phyloP scores from a whole-genome alignment of 2,329 filamentous ascomycete genomes.

The Macrophomina tecta region DNA sequence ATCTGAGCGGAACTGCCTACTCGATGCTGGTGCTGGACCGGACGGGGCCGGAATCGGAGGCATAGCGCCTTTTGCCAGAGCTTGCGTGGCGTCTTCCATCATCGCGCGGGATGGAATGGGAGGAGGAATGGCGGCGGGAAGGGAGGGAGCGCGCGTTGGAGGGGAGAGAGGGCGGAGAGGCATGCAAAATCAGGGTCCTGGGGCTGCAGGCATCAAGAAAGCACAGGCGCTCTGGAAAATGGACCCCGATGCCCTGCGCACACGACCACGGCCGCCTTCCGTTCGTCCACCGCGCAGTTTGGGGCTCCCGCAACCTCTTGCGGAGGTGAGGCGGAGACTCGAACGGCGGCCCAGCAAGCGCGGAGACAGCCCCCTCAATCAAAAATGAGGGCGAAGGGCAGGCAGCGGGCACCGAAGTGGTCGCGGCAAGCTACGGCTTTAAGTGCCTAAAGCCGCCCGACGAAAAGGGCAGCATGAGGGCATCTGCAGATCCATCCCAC shows the following conservation, averaged over 20 bases:
- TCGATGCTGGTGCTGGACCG: constrained; percentile 16
- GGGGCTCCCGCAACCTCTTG: neutral
- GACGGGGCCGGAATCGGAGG: constrained; percentile 12
- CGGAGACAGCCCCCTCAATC: constrained; percentile 19
- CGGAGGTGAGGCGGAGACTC: constrained; percentile 1
- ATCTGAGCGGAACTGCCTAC: constrained; percentile 8
- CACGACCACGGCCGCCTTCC: neutral
- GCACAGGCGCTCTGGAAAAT: neutral
- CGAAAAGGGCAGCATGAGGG: neutral
- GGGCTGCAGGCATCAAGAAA: neutral
- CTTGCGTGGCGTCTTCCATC: constrained; percentile 24
- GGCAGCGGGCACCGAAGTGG: neutral
- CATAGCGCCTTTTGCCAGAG: constrained; percentile 3
- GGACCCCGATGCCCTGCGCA: neutral
- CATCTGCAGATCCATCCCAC: constrained; percentile 24
- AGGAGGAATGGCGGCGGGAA: neutral
- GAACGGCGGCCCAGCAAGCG: neutral
- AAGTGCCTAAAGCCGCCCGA: constrained; percentile 10
- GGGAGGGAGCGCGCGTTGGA: neutral
- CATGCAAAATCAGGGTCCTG: constrained; percentile 22
- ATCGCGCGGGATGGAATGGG: constrained; percentile 21
- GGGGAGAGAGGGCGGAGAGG: constrained; percentile 4
- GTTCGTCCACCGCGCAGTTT: constrained; percentile 5
- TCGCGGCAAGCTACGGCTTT: constrained; percentile 20
- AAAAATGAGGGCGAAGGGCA: neutral